A percentile compares a stretch with the other conserved stretches of the same genome.
Evolutionary conservation across 2,329 filamentous ascomycete species (phyloP).

Genomic region (Mycosphaerella arachidis): DNA sequence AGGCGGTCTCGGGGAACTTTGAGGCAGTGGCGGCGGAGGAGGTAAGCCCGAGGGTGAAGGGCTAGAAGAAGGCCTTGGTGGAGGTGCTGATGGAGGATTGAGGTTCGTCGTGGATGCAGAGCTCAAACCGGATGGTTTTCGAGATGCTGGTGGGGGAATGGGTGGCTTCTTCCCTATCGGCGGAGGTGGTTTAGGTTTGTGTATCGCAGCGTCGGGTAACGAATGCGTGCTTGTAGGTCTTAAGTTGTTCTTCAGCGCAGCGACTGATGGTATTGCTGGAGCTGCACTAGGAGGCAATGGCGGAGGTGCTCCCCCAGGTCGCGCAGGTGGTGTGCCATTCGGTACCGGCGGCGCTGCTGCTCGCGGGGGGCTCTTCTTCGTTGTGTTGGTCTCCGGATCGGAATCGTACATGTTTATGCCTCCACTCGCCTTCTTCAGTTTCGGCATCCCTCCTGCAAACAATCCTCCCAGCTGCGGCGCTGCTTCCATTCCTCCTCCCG

Average conservation of each 20-base stretch:
- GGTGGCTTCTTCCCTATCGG: slow-evolving; percentile 71
- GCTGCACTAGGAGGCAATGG: slow-evolving; percentile 51
- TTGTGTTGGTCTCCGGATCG: slow-evolving; percentile 62
- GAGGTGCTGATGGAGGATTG: slow-evolving; percentile 31
- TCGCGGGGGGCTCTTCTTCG: slow-evolving; percentile 48
- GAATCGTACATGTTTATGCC: slow-evolving; percentile 61
- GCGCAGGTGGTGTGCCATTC: slow-evolving; percentile 33
- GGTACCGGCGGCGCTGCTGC: slow-evolving; percentile 35
- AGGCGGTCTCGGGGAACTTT: slow-evolving; percentile 37
- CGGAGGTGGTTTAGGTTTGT: slow-evolving; percentile 65
- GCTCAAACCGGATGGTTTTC: slow-evolving; percentile 52
- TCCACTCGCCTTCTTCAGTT: slow-evolving; percentile 73
- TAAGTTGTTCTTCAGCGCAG: slow-evolving; percentile 44
- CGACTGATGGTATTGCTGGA: slow-evolving; percentile 39
- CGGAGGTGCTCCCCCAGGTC: slow-evolving; percentile 48
- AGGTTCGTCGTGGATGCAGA: slow-evolving; percentile 32
- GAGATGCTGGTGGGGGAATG: slow-evolving; percentile 52
- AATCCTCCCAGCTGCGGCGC: slow-evolving; percentile 81
- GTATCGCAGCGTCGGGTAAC: slow-evolving; percentile 46
- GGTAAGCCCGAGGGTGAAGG: slow-evolving; percentile 60
- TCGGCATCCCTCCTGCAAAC: slow-evolving; percentile 93
- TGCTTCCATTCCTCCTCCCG: slow-evolving; percentile 50
- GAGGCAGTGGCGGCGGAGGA: slow-evolving; percentile 37
- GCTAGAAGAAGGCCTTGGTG: slow-evolving; percentile 46
- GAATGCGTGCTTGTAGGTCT: slow-evolving; percentile 59